Percentiles rank a stretch among this genome's conserved stretches.
These are phyloP conservation scores for Carex arenaria DNA, from an alignment of 202 grass and related monocot species.

Conservation along the genomic window DNA sequence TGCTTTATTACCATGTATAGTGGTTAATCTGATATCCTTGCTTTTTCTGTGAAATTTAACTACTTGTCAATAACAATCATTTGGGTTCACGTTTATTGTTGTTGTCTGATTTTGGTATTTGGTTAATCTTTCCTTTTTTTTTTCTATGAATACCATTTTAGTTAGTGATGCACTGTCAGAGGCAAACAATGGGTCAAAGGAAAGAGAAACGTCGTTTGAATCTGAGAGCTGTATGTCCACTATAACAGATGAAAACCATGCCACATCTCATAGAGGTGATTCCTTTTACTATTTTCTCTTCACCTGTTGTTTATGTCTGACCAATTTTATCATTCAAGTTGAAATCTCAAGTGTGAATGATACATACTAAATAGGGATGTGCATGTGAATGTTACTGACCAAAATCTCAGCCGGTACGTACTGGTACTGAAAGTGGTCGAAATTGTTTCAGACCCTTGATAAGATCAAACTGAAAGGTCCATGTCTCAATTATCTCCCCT, in stretches of 20 bases:
- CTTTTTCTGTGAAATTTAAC: neutral
- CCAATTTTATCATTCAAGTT: neutral
- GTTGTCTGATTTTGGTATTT: neutral
- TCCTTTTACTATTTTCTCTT: neutral
- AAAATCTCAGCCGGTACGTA: neutral
- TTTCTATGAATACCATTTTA: conserved; percentile 21
- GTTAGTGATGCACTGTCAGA: conserved; percentile 33
- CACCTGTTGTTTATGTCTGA: neutral
- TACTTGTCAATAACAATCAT: neutral
- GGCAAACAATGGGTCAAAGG: conserved; percentile 46
- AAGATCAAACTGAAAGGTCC: conserved; percentile 1
- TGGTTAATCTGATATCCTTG: neutral
- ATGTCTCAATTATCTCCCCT: conserved; percentile 1
- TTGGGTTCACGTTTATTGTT: neutral
- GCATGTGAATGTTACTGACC: neutral
- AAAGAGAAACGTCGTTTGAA: conserved; percentile 25
- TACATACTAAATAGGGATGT: neutral
- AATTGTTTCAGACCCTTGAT: neutral
- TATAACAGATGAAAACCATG: conserved; percentile 10
- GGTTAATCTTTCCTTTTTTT: neutral
- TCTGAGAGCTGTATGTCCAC: conserved; percentile 24
- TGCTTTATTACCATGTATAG: neutral
- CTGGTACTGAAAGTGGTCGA: neutral
- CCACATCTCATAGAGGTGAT: neutral
- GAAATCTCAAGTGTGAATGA: neutral